A percentile compares a stretch with the other conserved stretches of the same genome.
These are phyloP conservation scores for Bombardia bombarda DNA, from an alignment of 495 filamentous ascomycete genomes.

Conservation along the genomic window DNA sequence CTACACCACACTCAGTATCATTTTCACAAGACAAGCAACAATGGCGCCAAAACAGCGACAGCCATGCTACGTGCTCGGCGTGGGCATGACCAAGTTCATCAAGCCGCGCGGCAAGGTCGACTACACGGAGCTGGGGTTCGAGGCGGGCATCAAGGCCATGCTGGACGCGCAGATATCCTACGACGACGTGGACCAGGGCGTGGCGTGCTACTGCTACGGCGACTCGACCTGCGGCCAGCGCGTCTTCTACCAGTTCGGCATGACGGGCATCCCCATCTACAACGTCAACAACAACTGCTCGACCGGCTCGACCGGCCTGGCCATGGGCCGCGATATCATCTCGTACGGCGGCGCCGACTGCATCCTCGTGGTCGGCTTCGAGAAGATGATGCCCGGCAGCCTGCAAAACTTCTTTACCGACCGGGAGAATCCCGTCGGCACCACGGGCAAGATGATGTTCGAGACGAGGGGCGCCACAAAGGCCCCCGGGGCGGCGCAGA, in stretches of 20 bases:
- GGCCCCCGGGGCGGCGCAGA: conserved; percentile 77
- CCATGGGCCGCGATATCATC: conserved; percentile 77
- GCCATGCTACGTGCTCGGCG: conserved; percentile 77
- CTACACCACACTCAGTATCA: too few relatives aligned
- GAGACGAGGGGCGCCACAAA: conserved; percentile 71
- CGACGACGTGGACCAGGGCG: conserved; percentile 89
- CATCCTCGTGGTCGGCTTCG: conserved; percentile 86
- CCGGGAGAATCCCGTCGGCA: conserved; percentile 65
- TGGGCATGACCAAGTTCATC: conserved; percentile 99
- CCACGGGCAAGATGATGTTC: conserved; percentile 69
- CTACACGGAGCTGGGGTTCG: conserved; percentile 85
- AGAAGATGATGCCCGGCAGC: conserved; percentile 95
- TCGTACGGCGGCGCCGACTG: conserved; percentile 74
- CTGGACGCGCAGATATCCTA: conserved; percentile 93
- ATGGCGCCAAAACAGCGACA: conserved; percentile 40
- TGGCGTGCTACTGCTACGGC: conserved; percentile 97
- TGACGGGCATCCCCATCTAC: conserved; percentile 91
- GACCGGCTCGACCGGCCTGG: conserved; percentile 81
- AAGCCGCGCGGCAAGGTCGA: conserved; percentile 91
- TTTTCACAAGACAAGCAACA: background rate
- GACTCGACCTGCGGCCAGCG: conserved; percentile 93
- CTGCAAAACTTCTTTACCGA: conserved; percentile 76
- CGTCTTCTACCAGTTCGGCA: conserved; percentile 98
- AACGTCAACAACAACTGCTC: conserved; percentile 99
- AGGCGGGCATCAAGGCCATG: conserved; percentile 92